Base-by-base conservation (phyloP, 176 grass and related monocot species). In the Oryza nivara region DNA sequence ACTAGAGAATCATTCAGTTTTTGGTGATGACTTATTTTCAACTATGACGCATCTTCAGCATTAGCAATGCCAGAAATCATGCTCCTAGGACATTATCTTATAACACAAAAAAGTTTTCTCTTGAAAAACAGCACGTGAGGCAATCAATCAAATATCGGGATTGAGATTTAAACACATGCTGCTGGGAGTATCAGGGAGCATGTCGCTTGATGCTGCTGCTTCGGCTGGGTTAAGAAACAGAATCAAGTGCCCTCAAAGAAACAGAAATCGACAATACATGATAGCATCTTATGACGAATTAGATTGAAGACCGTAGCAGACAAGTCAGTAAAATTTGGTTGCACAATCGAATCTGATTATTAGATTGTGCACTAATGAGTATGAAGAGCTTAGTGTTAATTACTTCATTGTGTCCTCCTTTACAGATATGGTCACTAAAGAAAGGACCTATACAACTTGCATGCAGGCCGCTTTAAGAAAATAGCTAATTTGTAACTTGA, bases 11-110 rank as follows among this genome's bases (percentile, higher is more conserved):
- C 69, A 32, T 48, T 46, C 51, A 3, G 38, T 64, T 22, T 32
- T 73, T 43, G 6, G 19, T 46, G 12, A 46, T 82, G 11, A 60
- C n/a, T 65, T 26, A 26, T 65, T 17, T 44, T 13, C 2, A 28
- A 7, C 2, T 6, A 43, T 78, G 36, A 17, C 12, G 7, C 45
- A 78, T 11, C 75, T 35, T 63, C 17, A 36, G 28, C 28, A 28
- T 51, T 76, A 48, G 38, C 11, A 80, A 16, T 65, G 51, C 23
- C 44, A 7, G n/a, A 49, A 89, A 54, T 45, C 46, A 54, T 26
- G 48, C 3, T 81, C 30, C 46, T 22, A 58, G 58, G 36, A 40
- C 44, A 48, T 80, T 58, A 20, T 71, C 14, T 65, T 12, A 63
- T 51, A 48, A n/a, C 2, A 70, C 28, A 38, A 28, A n/a, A 76